phyloP scores from a whole-genome alignment of 768 basidiomycete species.

The Hygrophoropsis aurantiaca region DNA sequence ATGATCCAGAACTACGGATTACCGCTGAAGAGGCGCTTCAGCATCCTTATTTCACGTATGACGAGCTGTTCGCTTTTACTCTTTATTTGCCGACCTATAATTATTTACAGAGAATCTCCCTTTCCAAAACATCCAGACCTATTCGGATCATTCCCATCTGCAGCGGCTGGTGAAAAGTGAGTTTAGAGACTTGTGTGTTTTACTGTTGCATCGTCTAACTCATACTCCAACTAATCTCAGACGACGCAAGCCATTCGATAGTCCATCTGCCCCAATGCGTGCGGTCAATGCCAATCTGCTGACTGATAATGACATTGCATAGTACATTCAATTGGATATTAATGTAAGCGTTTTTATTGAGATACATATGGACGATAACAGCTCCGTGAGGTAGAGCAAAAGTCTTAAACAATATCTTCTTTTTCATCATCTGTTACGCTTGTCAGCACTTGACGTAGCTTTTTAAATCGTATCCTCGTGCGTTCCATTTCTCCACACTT shows the following conservation, averaged over 20 bases:
- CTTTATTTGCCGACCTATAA: constrained; percentile 3
- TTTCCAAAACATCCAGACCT: constrained; percentile 94
- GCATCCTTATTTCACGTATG: constrained; percentile 91
- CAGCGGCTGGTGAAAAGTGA: constrained; percentile 94
- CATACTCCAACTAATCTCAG: constrained; percentile 47
- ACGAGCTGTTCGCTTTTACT: neutral
- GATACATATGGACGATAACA: no score
- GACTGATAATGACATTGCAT: constrained; percentile 57
- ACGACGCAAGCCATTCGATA: constrained; percentile 74
- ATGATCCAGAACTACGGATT: constrained; percentile 86
- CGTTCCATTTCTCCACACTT: constrained; percentile 68
- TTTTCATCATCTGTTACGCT: constrained; percentile 23
- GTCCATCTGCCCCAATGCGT: constrained; percentile 77
- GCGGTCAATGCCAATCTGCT: constrained; percentile 67
- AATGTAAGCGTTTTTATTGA: no score
- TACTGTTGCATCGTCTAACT: constrained; percentile 7
- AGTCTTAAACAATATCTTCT: constrained; percentile 6
- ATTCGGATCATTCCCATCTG: constrained; percentile 93
- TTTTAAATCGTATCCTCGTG: constrained; percentile 64
- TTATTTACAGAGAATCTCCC: constrained; percentile 68
- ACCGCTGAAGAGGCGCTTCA: constrained; percentile 86
- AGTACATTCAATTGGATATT: constrained; percentile 2
- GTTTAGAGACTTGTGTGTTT: constrained; percentile 21
- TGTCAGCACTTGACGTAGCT: constrained; percentile 55
- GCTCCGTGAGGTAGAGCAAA: neutral